Base-by-base conservation (phyloP, 2,329 filamentous ascomycete genomes). In the Cyclaneusma minus region DNA sequence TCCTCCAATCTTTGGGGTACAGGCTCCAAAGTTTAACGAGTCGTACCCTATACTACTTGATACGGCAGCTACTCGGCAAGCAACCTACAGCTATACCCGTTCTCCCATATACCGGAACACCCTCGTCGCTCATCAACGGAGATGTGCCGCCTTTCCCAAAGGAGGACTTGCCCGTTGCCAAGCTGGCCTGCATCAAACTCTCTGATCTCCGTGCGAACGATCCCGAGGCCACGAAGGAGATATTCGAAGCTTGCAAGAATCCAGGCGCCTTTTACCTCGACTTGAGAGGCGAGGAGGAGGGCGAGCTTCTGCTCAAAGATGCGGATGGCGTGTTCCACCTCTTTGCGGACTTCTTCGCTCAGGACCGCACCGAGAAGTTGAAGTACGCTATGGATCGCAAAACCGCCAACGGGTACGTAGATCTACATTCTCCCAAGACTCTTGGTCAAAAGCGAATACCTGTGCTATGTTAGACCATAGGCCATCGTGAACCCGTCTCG, bases 301-400 rank as follows among this genome's bases (percentile, higher is more conserved):
- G 39, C 2, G 39, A 43, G 24, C 21, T 23, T 3, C 18, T 44
- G 2, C 29, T 44, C 4, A 17, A 28, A 13, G 36, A 41, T 25
- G 35, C 30, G 3, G 31, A 38, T 6, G 13, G 29, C 8, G 21
- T 42, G 2, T 42, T 42, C 25, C 25, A 28, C 3, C 8, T 45
- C 4, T 38, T 29, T 1, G 35, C 35, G 3, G 29, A 32, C 16
- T 28, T 43, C 4, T 44, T 33, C 37, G 48, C 56, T 4, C 40
- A 69, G 0, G 50, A 52, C 1, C 34, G 59, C 0, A 47, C 58
- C 6, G 66, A 70, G 37, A 65, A 68, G 38, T 37, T 49, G n/a
- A 54, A 57, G 29, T 71, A 66, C 36, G 64, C 69, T 34, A 56
- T 67, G 21, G 56, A n/a, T n/a, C n/a, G n/a, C n/a, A n/a, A n/a